Evolutionary conservation across 2,329 filamentous ascomycete species (phyloP), one percentile per base, ranked within the genome.

Genomic region (Amesomyces nigricolor): DNA sequence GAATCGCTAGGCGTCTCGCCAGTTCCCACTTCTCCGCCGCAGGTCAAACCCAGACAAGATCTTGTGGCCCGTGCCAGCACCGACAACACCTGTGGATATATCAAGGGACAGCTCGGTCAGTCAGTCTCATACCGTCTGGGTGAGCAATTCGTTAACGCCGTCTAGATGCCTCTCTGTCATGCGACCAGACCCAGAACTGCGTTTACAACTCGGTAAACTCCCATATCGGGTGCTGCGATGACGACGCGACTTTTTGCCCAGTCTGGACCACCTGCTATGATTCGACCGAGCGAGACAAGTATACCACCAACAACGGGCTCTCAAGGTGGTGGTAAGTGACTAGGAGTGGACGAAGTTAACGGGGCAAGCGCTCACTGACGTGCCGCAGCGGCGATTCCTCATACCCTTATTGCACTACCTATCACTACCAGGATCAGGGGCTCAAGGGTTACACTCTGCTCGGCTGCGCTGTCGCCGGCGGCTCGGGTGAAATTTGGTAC

Each of bases 1-100:
- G 57, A 60, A 6, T 56, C 59, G 50, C 59, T 67, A 26, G 58
- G 57, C 44, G 47, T 60, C 10, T 38, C 54, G 8, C 56, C 61
- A 3, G 59, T 58, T 5, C 62, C 65, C 3, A 62, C 64, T 2
- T 53, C 65, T 29, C 26, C 30, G 9, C 54, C 49, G 22, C 11
- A 37, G 13, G 14, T 35, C 3, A 19, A 37, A 16, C 35, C 55
- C 11, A 51, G 29, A 17, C 48, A 55, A 3, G 50, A 54, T 26
- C 52, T 65, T 35, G 35, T 54, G 7, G 67, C 65, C 57, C 65
- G 67, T 16, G 56, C 51, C n/a, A 43, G 58, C 7, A 56, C 51
- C 4, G 63, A 65, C 42, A 67, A 69, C 40, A 71, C 68, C 0
- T 71, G 69, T 54, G 69, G 57, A 40, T 71, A 68, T 43, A 59